Base-by-base conservation (phyloP, 164 flowering plant genomes). In the Magnolia officinalis region DNA sequence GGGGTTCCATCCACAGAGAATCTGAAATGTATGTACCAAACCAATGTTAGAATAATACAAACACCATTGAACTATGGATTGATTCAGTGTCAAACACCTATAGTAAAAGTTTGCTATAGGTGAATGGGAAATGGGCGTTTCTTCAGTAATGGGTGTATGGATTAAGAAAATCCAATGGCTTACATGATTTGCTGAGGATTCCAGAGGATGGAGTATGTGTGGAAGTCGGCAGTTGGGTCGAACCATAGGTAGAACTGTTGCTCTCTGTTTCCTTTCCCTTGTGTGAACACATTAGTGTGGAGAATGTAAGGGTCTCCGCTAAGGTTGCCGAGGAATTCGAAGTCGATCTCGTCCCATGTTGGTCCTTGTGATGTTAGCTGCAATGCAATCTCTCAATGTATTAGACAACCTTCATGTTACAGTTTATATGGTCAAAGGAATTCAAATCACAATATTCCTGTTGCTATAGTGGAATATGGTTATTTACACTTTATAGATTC, bases 201-300 rank as follows among this genome's bases (percentile, higher is more conserved):
- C 80, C 83, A 80, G 8, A 80, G 65, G 75, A 80, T 71, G 63
- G 83, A 80, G 20, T 80, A 80, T 16, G 83, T 77, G 52, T 77
- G 83, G 70, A 77, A 80, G 63, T 77, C 83, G 8, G 67, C 64
- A 2, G 77, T 80, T 37, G 83, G 83, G 50, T 80, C 83, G 63
- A 77, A 80, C 83, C 83, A 80, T 5, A 80, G 78, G 67, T 77
- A 72, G 65, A 80, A 80, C 58, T 77, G 82, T 51, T 80, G 82
- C 74, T 80, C 82, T 26, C 71, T 80, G 14, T 52, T 77, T 8
- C 83, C 83, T 58, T 80, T 80, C 23, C 83, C 80, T 67, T 80
- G 83, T 29, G 72, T n/a, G 68, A 74, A 77, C 21, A 80, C 80
- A 71, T 80, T 80, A 11, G 83, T 80, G 77, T 80, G 83, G 23